Base-by-base conservation (phyloP, 768 basidiomycete genomes). In the Hemileccinum rubropunctum region DNA sequence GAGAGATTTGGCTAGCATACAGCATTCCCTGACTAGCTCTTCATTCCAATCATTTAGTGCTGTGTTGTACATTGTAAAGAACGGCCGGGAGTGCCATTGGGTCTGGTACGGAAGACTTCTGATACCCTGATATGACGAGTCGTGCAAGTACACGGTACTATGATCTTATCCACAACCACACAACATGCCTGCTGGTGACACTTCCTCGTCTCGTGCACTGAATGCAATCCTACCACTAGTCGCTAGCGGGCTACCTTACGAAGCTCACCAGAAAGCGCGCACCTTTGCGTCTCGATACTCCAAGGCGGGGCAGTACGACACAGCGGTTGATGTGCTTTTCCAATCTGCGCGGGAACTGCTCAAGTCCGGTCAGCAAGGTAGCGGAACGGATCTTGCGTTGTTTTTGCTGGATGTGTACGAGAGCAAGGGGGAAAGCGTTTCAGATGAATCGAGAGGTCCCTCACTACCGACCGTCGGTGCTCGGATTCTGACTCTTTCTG, bases 241-340 rank as follows among this genome's bases (percentile, higher is more conserved):
- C 44, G 67, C 78, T 6, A 74, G 76, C 10, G 81, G 85, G 10
- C 91, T 93, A 32, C 69, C 78, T 13, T 97, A 97, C 67, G 91
- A 94, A 53, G 95, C 95, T 0, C 95, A 98, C 60, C 95, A 98
- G 69, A 98, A 98, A 71, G 92, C 94, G 10, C 82, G 95, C 23
- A 98, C 95, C 15, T 97, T 95, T 57, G 92, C 92, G 5, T 85
- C 94, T 4, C 80, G 95, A 59, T 91, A 91, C 66, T 75, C 77
- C 44, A 92, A 93, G 73, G 81, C 89, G 3, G 76, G 75, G 3
- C 87, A 95, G 58, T 85, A 86, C 62, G 85, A 86, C 62, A 85
- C 85, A 13, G 95, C 97, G 15, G 88, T 93, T 68, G 88, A 95
- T 67, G 88, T 98, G 5, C 82, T 98, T 43, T 98, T 97, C 70